A percentile compares a stretch with the other conserved stretches of the same genome.
phyloP scores from a whole-genome alignment of 2,329 filamentous ascomycete genomes.

The Sphaerulina populicola region DNA sequence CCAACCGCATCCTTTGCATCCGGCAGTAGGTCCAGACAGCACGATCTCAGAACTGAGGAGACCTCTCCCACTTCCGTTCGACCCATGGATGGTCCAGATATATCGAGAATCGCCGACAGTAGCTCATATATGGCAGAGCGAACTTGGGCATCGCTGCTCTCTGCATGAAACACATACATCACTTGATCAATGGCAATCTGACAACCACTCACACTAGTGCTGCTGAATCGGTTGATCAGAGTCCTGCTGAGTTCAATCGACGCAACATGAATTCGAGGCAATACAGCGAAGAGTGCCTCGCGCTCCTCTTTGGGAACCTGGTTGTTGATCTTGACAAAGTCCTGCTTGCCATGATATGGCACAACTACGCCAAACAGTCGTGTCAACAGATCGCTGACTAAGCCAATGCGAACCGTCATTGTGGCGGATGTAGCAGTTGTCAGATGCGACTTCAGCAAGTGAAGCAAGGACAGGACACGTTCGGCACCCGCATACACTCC shows the following conservation, averaged over 20 bases:
- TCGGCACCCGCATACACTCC: slow-evolving; percentile 67
- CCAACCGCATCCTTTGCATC: slow-evolving; percentile 28
- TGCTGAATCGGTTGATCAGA: slow-evolving; percentile 52
- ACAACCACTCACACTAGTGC: slow-evolving; percentile 51
- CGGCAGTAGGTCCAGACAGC: slow-evolving; percentile 65
- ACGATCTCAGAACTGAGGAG: slow-evolving; percentile 53
- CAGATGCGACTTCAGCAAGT: slow-evolving; percentile 57
- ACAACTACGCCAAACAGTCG: slow-evolving; percentile 60
- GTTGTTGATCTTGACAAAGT: slow-evolving; percentile 55
- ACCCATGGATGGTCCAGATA: slow-evolving; percentile 58
- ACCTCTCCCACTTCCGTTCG: slow-evolving; percentile 59
- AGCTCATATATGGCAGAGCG: slow-evolving; percentile 55
- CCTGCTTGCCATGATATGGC: slow-evolving; percentile 39
- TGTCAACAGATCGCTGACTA: slow-evolving; percentile 59
- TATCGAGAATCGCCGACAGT: slow-evolving; percentile 49
- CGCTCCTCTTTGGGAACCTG: slow-evolving; percentile 72
- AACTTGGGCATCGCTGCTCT: slow-evolving; percentile 45
- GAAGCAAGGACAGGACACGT: slow-evolving; percentile 58
- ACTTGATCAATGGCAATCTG: slow-evolving; percentile 63
- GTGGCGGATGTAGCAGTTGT: slow-evolving; percentile 54
- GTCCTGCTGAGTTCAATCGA: slow-evolving; percentile 55
- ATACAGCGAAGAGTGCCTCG: slow-evolving; percentile 63
- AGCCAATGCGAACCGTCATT: slow-evolving; percentile 59
- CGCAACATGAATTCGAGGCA: slow-evolving; percentile 67
- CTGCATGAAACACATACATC: slow-evolving; percentile 58